Evolutionary conservation across 345 rosid species (phyloP).

Genomic region (Linum usitatissimum): DNA sequence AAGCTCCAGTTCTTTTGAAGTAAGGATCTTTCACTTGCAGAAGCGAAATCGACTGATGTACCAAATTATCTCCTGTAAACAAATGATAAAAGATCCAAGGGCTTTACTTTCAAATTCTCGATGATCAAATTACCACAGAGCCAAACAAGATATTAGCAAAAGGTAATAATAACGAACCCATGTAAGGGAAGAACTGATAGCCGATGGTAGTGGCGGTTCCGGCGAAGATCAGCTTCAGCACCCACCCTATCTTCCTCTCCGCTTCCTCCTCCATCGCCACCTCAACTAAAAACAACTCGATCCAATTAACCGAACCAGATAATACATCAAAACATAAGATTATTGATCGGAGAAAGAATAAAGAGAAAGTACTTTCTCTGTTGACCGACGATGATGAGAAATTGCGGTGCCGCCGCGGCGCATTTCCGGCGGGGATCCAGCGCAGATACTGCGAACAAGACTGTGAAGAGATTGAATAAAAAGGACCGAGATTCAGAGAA

Average conservation of each 20-base stretch:
- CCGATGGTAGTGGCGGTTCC: slow-evolving; percentile 65
- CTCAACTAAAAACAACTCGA: slow-evolving; percentile 35
- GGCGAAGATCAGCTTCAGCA: slow-evolving; percentile 59
- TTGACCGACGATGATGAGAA: slow-evolving; percentile 11
- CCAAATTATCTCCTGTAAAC: slow-evolving; percentile 64
- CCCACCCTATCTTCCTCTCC: slow-evolving; percentile 81
- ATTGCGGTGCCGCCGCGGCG: slow-evolving; percentile 17
- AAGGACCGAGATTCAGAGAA: not conserved
- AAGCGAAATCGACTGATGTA: slow-evolving; percentile 77
- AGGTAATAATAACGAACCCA: slow-evolving; percentile 32
- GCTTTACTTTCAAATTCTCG: not conserved
- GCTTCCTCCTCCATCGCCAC: slow-evolving; percentile 66
- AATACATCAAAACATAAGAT: not conserved
- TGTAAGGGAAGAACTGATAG: slow-evolving; percentile 72
- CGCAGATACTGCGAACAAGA: slow-evolving; percentile 12
- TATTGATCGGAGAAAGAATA: not conserved
- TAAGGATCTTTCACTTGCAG: slow-evolving; percentile 84
- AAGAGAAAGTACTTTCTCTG: slow-evolving; percentile 7
- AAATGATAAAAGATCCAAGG: not conserved
- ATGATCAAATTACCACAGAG: not conserved
- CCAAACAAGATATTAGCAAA: not conserved
- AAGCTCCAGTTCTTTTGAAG: slow-evolving; percentile 88
- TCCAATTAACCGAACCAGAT: not conserved
- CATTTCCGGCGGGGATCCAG: slow-evolving; percentile 4
- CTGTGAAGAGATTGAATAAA: not conserved